Conservation (phyloP, 2,329 filamentous ascomycete species). For the Alternaria alternata region DNA sequence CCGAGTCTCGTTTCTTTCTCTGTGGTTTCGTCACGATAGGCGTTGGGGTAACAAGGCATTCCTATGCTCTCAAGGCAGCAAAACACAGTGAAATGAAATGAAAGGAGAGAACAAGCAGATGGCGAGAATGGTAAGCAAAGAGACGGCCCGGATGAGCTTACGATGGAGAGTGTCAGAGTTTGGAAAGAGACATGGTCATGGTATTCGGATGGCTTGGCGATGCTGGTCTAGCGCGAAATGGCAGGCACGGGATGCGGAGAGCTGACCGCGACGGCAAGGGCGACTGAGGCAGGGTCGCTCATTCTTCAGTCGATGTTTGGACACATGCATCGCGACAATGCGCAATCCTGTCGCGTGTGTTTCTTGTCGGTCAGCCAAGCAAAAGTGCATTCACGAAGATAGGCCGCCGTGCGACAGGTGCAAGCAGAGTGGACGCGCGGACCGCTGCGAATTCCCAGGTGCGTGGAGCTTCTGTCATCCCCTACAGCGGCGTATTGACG, state of each 20-base stretch:
- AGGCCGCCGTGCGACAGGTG: conserved; percentile 51
- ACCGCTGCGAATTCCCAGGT: conserved; percentile 37
- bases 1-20: too few relatives aligned
- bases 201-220: neutral
- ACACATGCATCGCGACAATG: conserved; percentile 30
- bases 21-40: too few relatives aligned
- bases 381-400: conserved; percentile 52
- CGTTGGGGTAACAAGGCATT: neutral
- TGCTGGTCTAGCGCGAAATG: conserved; percentile 1
- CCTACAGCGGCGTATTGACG: neutral
- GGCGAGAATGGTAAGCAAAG: neutral
- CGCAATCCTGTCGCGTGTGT: conserved; percentile 52
- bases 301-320: neutral
- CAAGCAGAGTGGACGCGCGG: conserved; percentile 42
- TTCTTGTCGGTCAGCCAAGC: conserved; percentile 51
- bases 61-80: neutral
- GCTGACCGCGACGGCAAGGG: conserved; percentile 5
- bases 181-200: neutral
- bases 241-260: conserved; percentile 11
- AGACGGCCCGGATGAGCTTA: neutral
- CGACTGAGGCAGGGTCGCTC: conserved; percentile 1
- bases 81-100: neutral
- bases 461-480: neutral
- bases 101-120: neutral
- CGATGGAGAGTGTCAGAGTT: neutral